Evolutionary conservation across 192 early-diverging fungal genomes (phyloP).

Genomic region (Backusella circina): DNA sequence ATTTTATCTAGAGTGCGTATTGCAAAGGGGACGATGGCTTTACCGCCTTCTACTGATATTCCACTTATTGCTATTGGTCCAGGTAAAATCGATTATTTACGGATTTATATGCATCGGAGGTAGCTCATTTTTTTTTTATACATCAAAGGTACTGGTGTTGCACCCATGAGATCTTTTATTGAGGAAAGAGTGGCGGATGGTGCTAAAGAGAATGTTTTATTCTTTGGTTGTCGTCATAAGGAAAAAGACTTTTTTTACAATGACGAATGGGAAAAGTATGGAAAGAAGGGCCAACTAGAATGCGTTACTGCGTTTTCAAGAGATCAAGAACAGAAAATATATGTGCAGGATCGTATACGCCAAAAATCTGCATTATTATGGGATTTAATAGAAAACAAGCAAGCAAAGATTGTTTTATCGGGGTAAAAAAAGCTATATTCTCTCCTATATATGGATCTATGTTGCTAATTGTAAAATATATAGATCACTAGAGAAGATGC

Average conservation of each 20-base stretch:
- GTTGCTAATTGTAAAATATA: too few species aligned
- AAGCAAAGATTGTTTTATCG: conserved; percentile 67
- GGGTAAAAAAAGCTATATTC: conserved; percentile 42
- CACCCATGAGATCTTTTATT: conserved; percentile 85
- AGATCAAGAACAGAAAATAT: conserved; percentile 78
- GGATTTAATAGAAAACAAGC: conserved; percentile 51
- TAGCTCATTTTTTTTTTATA: not conserved
- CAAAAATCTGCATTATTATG: conserved; percentile 61
- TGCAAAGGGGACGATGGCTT: conserved; percentile 60
- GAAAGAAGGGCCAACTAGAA: conserved; percentile 43
- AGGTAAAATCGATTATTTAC: conserved; percentile 35
- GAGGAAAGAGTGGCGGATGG: conserved; percentile 47
- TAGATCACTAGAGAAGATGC: conserved; percentile 75
- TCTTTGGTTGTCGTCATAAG: conserved; percentile 80
- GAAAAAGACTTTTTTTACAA: conserved; percentile 75
- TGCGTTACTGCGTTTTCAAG: conserved; percentile 84
- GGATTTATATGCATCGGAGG: not conserved
- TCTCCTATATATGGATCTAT: too few species aligned
- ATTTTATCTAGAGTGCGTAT: conserved; percentile 43
- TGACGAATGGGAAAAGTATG: conserved; percentile 59
- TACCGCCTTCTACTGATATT: conserved; percentile 48
- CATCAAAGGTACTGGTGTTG: conserved; percentile 86
- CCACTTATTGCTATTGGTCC: conserved; percentile 85
- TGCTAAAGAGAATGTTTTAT: conserved; percentile 65
- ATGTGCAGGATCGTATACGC: conserved; percentile 73